These are phyloP conservation scores for Coccomyxa sp. DNA, from an alignment of 139 green algal species.

Conservation along the genomic window DNA sequence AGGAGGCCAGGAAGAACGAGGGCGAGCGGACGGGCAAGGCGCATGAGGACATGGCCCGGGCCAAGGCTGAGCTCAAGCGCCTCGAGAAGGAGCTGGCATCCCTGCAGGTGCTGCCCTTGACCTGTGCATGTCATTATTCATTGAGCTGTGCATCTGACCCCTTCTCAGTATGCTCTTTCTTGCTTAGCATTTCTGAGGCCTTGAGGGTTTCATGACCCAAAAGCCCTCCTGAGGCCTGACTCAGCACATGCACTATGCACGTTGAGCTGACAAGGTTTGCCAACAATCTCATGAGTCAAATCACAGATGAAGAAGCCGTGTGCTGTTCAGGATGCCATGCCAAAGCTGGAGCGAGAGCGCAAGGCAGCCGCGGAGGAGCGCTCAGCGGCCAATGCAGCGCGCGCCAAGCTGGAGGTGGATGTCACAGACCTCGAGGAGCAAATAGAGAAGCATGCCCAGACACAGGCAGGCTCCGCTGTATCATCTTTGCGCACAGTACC, in stretches of 20 bases:
- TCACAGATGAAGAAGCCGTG: no score
- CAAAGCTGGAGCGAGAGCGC: no score
- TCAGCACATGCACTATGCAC: no score
- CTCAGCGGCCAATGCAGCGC: constrained; percentile 31
- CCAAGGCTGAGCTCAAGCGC: constrained; percentile 29
- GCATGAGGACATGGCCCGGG: constrained; percentile 25
- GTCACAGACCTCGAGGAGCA: constrained; percentile 62
- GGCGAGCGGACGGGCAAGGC: constrained; percentile 19
- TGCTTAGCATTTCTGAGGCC: no score
- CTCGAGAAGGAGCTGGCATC: constrained; percentile 53
- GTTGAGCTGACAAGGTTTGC: no score
- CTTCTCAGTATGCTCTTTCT: no score
- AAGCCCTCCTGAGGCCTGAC: no score
- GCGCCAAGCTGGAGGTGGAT: constrained; percentile 62
- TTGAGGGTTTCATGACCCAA: no score
- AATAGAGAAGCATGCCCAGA: constrained; percentile 5
- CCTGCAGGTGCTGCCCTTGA: constrained; percentile 16
- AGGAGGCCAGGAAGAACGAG: constrained; percentile 24
- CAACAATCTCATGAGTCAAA: no score
- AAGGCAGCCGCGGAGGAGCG: constrained; percentile 23
- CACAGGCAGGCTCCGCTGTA: no score
- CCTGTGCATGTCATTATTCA: background rate
- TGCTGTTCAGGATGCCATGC: no score
- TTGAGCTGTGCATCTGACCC: no score
- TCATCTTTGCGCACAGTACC: background rate